Evolutionary conservation across 306 rosid genomes (phyloP), one percentile per base, ranked within the genome.

Genomic region (Vigna reflexopilosa): DNA sequence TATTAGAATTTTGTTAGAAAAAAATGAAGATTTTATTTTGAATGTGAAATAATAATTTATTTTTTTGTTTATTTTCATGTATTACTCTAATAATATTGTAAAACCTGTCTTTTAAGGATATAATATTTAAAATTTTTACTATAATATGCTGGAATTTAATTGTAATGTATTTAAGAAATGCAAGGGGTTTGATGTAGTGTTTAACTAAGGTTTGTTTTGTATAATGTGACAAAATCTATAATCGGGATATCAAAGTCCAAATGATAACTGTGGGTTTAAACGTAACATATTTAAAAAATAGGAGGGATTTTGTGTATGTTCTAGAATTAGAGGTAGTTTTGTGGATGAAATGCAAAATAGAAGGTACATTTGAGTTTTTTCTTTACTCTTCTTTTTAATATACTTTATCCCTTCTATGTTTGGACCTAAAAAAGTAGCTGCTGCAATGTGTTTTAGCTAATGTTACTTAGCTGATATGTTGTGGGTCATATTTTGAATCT

Each of bases 401-500:
- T 47, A 19, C 64, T 34, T 50, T 56, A 6, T 9, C 36, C 42
- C 13, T 45, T 64, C 52, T 72, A 48, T 48, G 26, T 47, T 63
- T 32, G 54, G 65, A 49, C 49, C 58, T 47, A 13, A 26, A 26
- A 58, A 34, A 56, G 42, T n/a, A 64, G 30, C 15, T 68, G 42
- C 42, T 68, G 16, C 64, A 20, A 67, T 42, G 3, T 67, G 54
- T 67, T 67, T 67, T 67, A 44, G 36, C 34, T 66, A 38, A 19
- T 82, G 45, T 70, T 57, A 20, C 73, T 69, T 70, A 32, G 76
- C 70, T 51, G 66, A 55, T 75, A 40, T 66, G 52, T 85, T 76
- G 57, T 50, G 42, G 50, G 24, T 44, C 44, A 22, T 79, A 74
- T 76, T 79, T 70, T 77, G 75, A 61, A 50, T 67, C 67, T 28